Percentiles rank a stretch among this genome's conserved stretches.
Conservation (phyloP, 2,329 filamentous ascomycete species). For the Phoma sp. region DNA sequence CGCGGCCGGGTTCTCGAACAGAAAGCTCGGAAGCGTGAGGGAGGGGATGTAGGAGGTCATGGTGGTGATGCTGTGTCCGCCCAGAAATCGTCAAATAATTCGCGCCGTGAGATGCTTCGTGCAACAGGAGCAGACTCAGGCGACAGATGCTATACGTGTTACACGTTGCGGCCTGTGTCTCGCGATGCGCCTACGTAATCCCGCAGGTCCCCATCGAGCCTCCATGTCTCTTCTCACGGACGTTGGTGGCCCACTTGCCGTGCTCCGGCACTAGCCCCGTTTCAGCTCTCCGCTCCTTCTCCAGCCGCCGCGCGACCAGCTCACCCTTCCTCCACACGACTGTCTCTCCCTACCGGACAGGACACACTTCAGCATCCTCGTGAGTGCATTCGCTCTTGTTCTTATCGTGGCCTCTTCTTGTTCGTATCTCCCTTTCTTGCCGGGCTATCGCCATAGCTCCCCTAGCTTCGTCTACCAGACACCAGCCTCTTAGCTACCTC, state of each 20-base stretch:
- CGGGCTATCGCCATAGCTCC: conserved; percentile 42
- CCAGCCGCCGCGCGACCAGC: conserved; percentile 28
- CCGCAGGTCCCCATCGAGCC: conserved; percentile 7
- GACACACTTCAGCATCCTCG: conserved; percentile 44
- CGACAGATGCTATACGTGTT: conserved; percentile 2
- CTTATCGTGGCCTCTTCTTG: conserved; percentile 33
- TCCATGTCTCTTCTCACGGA: conserved; percentile 10
- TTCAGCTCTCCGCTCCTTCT: conserved; percentile 21
- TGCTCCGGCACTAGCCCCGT: conserved; percentile 27
- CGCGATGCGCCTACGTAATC: conserved; percentile 16
- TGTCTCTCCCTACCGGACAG: conserved; percentile 30
- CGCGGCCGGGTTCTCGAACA: conserved; percentile 75
- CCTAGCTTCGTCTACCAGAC: conserved; percentile 41
- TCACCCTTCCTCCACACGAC: conserved; percentile 33
- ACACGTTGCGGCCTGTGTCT: conserved; percentile 7
- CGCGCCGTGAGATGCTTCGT: background rate
- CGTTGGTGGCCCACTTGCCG: conserved; percentile 32
- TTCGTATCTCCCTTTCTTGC: conserved; percentile 38
- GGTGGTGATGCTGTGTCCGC: background rate
- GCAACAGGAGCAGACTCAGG: background rate
- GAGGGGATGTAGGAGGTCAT: conserved; percentile 86
- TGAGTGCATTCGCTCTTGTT: conserved; percentile 47
- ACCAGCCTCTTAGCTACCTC: conserved; percentile 38
- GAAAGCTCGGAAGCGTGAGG: conserved; percentile 72
- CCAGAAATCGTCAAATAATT: background rate